phyloP scores from a whole-genome alignment of 2,329 filamentous ascomycete genomes.

The Lomentospora prolificans region DNA sequence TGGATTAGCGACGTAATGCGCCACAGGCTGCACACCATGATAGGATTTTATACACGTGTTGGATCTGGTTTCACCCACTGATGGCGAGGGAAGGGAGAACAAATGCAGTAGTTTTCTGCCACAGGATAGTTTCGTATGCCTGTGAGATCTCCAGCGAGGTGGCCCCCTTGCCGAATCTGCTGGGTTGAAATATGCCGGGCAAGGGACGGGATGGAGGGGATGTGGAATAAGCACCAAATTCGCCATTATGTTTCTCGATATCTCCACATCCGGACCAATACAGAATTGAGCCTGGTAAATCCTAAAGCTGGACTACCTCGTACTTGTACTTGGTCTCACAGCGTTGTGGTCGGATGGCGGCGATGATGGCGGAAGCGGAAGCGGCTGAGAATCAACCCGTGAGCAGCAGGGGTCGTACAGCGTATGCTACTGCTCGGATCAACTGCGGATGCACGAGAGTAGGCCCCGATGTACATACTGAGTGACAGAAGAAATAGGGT shows the following conservation, averaged over 20 bases:
- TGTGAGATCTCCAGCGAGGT: not conserved
- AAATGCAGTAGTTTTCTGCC: not conserved
- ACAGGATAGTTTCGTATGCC: conserved; percentile 6
- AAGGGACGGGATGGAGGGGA: not conserved
- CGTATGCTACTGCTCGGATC: not conserved
- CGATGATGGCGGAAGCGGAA: not conserved
- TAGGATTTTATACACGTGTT: not conserved
- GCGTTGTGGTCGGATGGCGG: not conserved
- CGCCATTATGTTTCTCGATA: not conserved
- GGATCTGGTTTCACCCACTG: not conserved
- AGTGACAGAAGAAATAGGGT: no score
- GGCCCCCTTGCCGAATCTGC: not conserved
- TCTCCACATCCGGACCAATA: not conserved
- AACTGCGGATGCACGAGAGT: no score
- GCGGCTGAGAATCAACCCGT: not conserved
- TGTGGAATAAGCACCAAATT: not conserved
- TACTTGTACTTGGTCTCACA: no score
- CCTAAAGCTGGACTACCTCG: not conserved
- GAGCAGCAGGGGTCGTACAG: not conserved
- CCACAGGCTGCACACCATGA: not conserved
- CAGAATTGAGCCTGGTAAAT: conserved; percentile 1
- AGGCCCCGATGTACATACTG: no score
- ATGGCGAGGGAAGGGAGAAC: not conserved
- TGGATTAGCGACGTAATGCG: no score
- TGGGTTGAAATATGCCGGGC: not conserved